These are phyloP conservation scores for Rutidosis leptorrhynchoides DNA, from an alignment of 129 eudicot species.

Conservation along the genomic window DNA sequence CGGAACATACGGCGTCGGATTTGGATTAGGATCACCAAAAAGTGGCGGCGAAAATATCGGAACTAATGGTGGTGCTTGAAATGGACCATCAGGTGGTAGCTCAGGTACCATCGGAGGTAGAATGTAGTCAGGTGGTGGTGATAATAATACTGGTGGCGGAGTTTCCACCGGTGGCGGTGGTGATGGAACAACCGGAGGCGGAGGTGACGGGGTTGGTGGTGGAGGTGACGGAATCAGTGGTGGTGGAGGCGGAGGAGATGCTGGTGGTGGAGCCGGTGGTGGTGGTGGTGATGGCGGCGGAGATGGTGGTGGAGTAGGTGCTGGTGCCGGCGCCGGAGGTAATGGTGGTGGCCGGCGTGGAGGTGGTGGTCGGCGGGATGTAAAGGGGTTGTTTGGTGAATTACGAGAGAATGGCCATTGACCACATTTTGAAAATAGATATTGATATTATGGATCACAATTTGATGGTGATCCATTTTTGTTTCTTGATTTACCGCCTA, in stretches of 20 bases:
- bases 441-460: conserved; percentile 56
- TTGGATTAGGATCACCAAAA: neutral
- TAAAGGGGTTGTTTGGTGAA: conserved; percentile 49
- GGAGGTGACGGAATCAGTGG: conserved; percentile 30
- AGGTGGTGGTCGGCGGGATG: conserved; percentile 28
- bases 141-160: conserved; percentile 10
- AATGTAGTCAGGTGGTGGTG: conserved; percentile 37
- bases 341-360: conserved; percentile 32
- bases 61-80: conserved; percentile 36
- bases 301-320: conserved; percentile 22
- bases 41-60: conserved; percentile 36
- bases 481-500: conserved; percentile 18
- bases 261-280: conserved; percentile 26
- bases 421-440: conserved; percentile 54
- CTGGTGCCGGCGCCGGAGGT: neutral
- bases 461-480: conserved; percentile 25
- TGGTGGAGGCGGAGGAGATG: conserved; percentile 25
- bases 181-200: conserved; percentile 34
- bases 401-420: conserved; percentile 60
- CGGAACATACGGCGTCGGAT: conserved; percentile 28
- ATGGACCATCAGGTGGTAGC: conserved; percentile 31
- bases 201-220: conserved; percentile 34
- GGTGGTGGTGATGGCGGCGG: conserved; percentile 21
- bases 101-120: conserved; percentile 41
- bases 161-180: conserved; percentile 38